Conservation (phyloP, 192 early-diverging fungal genomes). For the Coemansia sp. region DNA sequence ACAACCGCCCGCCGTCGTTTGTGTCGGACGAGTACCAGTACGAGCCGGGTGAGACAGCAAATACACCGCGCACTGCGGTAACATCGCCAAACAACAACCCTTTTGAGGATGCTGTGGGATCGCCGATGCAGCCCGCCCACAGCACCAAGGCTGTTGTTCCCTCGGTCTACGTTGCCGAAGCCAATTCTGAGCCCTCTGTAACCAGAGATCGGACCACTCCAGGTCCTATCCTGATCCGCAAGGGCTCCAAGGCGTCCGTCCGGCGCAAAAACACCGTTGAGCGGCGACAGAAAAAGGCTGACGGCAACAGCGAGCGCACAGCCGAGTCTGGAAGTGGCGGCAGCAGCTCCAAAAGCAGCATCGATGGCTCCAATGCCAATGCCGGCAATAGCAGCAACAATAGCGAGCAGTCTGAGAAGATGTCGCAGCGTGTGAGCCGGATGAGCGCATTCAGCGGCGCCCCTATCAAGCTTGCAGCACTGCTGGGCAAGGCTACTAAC, state of each 20-base stretch:
- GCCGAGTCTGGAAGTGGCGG: not conserved
- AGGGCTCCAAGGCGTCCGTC: slow-evolving; percentile 49
- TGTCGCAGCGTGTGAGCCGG: not conserved
- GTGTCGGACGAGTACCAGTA: slow-evolving; percentile 50
- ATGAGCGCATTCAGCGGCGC: slow-evolving; percentile 50
- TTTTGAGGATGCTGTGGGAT: slow-evolving; percentile 5
- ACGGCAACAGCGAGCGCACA: not conserved
- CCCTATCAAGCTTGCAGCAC: not conserved
- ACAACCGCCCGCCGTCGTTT: slow-evolving; percentile 34
- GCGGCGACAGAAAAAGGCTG: slow-evolving; percentile 21
- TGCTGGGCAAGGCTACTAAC: slow-evolving; percentile 1
- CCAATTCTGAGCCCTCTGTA: not conserved
- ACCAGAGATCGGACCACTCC: slow-evolving; percentile 3
- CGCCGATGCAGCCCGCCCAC: not conserved
- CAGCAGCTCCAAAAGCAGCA: not conserved
- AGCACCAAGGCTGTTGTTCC: slow-evolving; percentile 7
- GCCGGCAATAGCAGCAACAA: not conserved
- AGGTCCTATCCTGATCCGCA: slow-evolving; percentile 46
- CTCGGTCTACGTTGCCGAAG: slow-evolving; percentile 36
- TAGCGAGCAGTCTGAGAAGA: not conserved
- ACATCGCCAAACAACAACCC: slow-evolving; percentile 14
- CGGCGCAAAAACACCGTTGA: slow-evolving; percentile 49
- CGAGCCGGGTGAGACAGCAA: slow-evolving; percentile 16
- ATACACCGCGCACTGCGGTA: not conserved
- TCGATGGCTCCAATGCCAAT: too few species aligned